These are phyloP conservation scores for Limnomonas spitsbergensis DNA, from an alignment of 139 green algal genomes.

Conservation along the genomic window DNA sequence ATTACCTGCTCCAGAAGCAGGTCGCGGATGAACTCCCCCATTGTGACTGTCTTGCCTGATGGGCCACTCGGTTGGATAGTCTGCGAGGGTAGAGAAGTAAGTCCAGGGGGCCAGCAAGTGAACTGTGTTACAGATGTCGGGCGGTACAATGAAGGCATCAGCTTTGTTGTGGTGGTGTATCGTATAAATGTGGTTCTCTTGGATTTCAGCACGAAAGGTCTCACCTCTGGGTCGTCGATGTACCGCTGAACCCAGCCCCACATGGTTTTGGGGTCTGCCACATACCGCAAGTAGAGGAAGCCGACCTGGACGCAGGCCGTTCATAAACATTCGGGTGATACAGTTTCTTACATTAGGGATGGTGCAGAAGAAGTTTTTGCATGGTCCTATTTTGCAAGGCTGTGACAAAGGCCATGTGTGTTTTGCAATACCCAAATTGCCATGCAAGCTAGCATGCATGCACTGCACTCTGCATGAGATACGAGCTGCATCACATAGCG, in stretches of 20 bases:
- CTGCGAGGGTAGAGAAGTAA: slow-evolving; percentile 41
- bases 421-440: neutral
- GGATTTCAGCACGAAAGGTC: too few species aligned
- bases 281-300: slow-evolving; percentile 92
- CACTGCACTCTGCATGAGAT: too few species aligned
- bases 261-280: slow-evolving; percentile 76
- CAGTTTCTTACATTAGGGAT: neutral
- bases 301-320: slow-evolving; percentile 71
- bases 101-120: too few species aligned
- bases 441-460: neutral
- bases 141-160: too few species aligned
- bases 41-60: slow-evolving; percentile 62
- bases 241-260: slow-evolving; percentile 85
- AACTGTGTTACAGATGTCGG: too few species aligned
- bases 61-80: slow-evolving; percentile 62
- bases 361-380: neutral
- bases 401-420: too few species aligned
- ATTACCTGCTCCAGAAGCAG: slow-evolving; percentile 85
- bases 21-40: slow-evolving; percentile 84
- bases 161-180: too few species aligned
- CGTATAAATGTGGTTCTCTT: too few species aligned
- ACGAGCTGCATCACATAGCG: too few species aligned
- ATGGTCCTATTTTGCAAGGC: neutral
- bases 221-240: slow-evolving; percentile 79
- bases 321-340: too few species aligned